phyloP scores from a whole-genome alignment of 2,329 filamentous ascomycete genomes.

The Colletotrichum sp. region DNA sequence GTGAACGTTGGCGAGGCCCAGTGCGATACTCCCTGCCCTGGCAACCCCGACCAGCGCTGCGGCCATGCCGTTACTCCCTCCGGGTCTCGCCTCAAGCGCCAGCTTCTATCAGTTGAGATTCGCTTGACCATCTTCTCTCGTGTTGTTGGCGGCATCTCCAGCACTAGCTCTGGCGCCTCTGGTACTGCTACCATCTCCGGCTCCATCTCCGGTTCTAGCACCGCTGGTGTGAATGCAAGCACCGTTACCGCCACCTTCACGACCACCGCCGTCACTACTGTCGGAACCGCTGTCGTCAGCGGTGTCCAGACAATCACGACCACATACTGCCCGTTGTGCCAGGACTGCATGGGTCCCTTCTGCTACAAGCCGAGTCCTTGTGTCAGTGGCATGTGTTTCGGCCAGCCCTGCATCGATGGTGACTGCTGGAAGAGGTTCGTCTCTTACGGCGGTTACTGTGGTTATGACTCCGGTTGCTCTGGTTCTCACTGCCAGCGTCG shows the following conservation, averaged over 20 bases:
- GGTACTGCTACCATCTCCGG: background rate
- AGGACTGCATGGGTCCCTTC: background rate
- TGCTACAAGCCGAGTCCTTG: background rate
- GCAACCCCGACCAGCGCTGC: slow-evolving; percentile 43
- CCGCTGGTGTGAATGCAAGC: background rate
- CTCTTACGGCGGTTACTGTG: slow-evolving; percentile 38
- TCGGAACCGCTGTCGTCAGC: background rate
- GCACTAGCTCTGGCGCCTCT: background rate
- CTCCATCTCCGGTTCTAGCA: background rate
- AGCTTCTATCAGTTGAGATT: background rate
- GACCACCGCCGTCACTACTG: background rate
- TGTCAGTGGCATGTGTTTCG: background rate
- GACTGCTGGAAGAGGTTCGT: slow-evolving; percentile 30
- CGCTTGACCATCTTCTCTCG: background rate
- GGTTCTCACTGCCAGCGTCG: slow-evolving; percentile 14
- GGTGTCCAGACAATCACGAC: background rate
- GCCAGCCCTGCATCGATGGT: slow-evolving; percentile 21
- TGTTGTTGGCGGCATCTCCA: background rate
- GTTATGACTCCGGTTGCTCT: slow-evolving; percentile 30
- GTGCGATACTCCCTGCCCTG: slow-evolving; percentile 46
- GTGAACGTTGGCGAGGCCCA: background rate
- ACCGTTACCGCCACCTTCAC: slow-evolving; percentile 1
- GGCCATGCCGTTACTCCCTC: slow-evolving; percentile 36
- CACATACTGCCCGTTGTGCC: background rate
- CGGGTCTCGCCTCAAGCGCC: background rate